Evolutionary conservation across 2,329 filamentous ascomycete species (phyloP), one percentile per base, ranked within the genome.

Genomic region (Corniculantispora saksenae): DNA sequence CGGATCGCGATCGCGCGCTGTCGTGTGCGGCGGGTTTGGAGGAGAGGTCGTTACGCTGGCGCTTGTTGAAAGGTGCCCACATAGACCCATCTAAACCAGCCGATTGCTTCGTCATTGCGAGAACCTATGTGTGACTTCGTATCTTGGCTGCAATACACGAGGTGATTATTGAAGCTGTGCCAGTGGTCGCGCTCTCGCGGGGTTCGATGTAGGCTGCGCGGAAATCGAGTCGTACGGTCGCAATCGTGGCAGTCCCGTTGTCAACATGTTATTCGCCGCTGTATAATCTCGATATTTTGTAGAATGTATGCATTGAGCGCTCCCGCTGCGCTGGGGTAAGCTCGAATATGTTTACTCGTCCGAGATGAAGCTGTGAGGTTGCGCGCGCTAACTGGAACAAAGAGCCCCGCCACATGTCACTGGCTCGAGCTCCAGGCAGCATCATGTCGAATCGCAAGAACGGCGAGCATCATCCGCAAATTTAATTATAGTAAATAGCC

Each of bases 51-150:
- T 47, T 43, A 35, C 35, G 59, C 3, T 32, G n/a, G 2, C 19
- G 54, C 7, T 48, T 45, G 15, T 66, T 66, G 19, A 48, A 13
- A 8, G 64, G 64, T 10, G 64, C 54, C 64, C 64, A 66, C 48
- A 66, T 66, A 4, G 64, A 66, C 7, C 38, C 25, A 23, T 48
- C 32, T 15, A 66, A 29, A 29, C 63, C 56, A 13, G 8, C 23
- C 8, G 51, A 15, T 32, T 40, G 27, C 32, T 61, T 61, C 17
- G 27, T 61, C 63, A 65, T 65, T 25, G 19, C 21, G 35, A 19
- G 23, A 27, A 25, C n/a, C 2, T 23, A 47, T 19, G 23, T 51
- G n/a, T 48, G 5, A 15, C 40, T 12, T 45, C 15, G 6, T 23
- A 47, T 40, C 5, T n/a, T n/a, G n/a, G n/a, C 32, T 35, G n/a